Evolutionary conservation across 371 early-diverging fungal genomes (phyloP).

Genomic region (Dinochytrium kinnereticum): DNA sequence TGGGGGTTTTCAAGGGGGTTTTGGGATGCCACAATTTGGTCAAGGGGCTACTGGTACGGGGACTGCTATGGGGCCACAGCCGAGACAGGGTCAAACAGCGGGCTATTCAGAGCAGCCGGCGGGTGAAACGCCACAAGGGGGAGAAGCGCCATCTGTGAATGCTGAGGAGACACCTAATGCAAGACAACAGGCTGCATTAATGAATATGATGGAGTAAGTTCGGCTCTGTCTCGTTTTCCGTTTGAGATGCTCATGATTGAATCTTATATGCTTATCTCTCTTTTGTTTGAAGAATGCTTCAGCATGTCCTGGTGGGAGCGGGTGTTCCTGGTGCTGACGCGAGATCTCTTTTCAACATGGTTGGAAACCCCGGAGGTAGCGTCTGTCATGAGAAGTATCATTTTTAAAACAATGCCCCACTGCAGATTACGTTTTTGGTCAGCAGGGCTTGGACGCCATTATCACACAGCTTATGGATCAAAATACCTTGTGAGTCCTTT

Average conservation of each 20-base stretch:
- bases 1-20: not conserved
- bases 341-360: constrained; percentile 36
- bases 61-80: not conserved
- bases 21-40: not conserved
- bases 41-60: not conserved
- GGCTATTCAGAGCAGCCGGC: not conserved
- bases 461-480: constrained; percentile 52
- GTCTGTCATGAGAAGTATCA: not conserved
- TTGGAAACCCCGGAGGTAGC: constrained; percentile 51
- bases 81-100: too few relatives aligned
- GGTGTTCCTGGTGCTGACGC: not conserved
- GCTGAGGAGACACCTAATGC: not conserved
- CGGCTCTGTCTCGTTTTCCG: too few relatives aligned
- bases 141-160: too few relatives aligned
- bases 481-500: constrained; percentile 30
- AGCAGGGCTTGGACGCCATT: constrained; percentile 43
- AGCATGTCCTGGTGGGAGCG: not conserved
- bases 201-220: not conserved
- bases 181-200: not conserved
- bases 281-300: not conserved
- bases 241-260: not conserved
- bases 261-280: not conserved
- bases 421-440: constrained; percentile 50
- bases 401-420: not conserved
- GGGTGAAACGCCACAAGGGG: not conserved